These are phyloP conservation scores for Metschnikowia lochheadii DNA, from an alignment of 805 yeast species.

Conservation along the genomic window DNA sequence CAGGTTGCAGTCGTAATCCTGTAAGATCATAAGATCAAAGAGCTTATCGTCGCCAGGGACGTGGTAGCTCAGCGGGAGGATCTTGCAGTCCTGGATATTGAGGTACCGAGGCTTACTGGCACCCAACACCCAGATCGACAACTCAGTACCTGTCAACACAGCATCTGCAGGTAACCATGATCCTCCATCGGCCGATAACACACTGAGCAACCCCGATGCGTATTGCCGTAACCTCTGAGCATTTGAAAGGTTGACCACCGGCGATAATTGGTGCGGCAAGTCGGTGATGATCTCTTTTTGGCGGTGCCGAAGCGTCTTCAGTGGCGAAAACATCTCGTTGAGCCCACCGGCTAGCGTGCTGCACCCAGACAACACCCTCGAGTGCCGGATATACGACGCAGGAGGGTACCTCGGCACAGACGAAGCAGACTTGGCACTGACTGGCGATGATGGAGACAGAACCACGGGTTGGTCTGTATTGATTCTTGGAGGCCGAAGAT, in stretches of 20 bases:
- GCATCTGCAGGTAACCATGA: conserved; percentile 36
- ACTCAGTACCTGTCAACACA: conserved; percentile 50
- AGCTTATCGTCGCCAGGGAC: conserved; percentile 12
- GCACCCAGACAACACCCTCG: conserved; percentile 14
- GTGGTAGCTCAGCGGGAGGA: conserved; percentile 12
- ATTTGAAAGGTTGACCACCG: conserved; percentile 64
- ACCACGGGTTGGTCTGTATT: conserved; percentile 9
- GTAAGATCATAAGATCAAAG: conserved; percentile 23
- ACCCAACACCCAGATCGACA: conserved; percentile 44
- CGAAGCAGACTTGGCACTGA: conserved; percentile 9
- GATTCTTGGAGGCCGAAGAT: conserved; percentile 12
- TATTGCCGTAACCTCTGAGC: conserved; percentile 70
- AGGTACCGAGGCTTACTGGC: conserved; percentile 49
- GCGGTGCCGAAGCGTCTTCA: conserved; percentile 16
- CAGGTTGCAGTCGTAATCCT: conserved; percentile 27
- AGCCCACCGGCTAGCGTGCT: conserved; percentile 13
- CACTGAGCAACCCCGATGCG: conserved; percentile 46
- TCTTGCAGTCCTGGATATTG: conserved; percentile 45
- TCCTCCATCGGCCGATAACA: conserved; percentile 19
- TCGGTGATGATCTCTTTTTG: conserved; percentile 20
- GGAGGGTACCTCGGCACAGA: conserved; percentile 14
- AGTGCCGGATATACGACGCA: conserved; percentile 17
- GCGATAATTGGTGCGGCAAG: conserved; percentile 62
- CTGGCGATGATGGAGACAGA: conserved; percentile 13
- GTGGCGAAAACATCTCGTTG: conserved; percentile 13